Percentiles rank a stretch among this genome's conserved stretches.
phyloP scores from a whole-genome alignment of 352 stramenopile species.

The Phytophthora tentaculata region DNA sequence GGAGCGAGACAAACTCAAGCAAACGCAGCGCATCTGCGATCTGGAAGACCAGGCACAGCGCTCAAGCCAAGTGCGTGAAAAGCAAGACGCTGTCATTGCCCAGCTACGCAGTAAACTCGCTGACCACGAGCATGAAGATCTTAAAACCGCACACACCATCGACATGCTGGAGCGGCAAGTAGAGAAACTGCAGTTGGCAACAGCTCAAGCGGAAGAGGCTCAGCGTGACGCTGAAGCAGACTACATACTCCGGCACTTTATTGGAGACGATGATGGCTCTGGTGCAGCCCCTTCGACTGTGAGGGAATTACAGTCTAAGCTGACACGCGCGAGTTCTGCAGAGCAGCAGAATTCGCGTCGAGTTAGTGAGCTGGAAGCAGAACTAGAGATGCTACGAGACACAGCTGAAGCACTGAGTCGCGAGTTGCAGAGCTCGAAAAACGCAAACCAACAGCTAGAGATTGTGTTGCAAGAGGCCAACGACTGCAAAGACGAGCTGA shows the following conservation, averaged over 20 bases:
- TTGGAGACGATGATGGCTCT: constrained; percentile 23
- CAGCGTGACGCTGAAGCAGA: constrained; percentile 33
- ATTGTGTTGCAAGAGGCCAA: constrained; percentile 2
- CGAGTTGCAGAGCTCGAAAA: constrained; percentile 12
- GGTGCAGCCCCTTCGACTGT: background rate
- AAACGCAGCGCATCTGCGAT: constrained; percentile 2
- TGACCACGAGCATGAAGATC: background rate
- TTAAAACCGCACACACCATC: constrained; percentile 13
- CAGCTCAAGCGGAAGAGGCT: constrained; percentile 21
- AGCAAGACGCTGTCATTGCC: background rate
- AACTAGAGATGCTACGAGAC: constrained; percentile 14
- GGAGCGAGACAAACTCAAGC: constrained; percentile 9
- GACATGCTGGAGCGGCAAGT: constrained; percentile 18
- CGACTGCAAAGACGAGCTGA: background rate
- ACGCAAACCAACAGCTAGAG: background rate
- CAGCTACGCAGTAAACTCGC: constrained; percentile 14
- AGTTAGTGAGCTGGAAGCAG: constrained; percentile 20
- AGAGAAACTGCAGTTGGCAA: background rate
- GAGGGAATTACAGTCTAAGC: constrained; percentile 9
- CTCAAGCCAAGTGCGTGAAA: background rate
- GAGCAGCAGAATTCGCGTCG: constrained; percentile 15
- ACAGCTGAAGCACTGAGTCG: constrained; percentile 17
- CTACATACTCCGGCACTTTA: constrained; percentile 24
- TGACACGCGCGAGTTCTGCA: background rate
- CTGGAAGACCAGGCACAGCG: background rate